Evolutionary conservation across 441 rosid species (phyloP), one percentile per base, ranked within the genome.

Genomic region (Lepidium campestre): DNA sequence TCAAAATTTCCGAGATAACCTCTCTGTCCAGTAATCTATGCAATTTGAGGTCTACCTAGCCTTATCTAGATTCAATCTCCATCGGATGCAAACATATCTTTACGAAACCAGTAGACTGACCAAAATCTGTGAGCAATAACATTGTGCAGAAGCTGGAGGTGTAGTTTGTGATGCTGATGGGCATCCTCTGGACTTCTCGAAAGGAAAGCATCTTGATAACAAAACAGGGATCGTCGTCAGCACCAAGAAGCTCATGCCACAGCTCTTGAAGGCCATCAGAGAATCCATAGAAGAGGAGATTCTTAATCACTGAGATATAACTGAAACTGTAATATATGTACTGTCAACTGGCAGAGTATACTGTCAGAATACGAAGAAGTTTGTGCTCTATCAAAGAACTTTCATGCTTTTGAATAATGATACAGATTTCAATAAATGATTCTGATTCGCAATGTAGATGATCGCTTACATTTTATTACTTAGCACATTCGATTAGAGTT

Each of bases 121-220:
- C 41, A n/a, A 45, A 44, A 10, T 9, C 62, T 70, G 40, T 63
- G 13, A 48, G 20, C 44, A 55, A 31, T 53, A 39, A 66, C 56
- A 46, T 56, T 7, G 40, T 71, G 80, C 90, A 92, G 98, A 92
- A 79, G 98, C 96, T 1, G 98, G 96, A 46, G 97, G 96, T 27
- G 72, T 88, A 32, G 97, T 75, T 25, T 42, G 45, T 1, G 92
- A 92, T 77, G 92, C 84, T 7, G 85, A 85, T 6, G 98, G 97
- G 61, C 78, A 84, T 39, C 82, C 85, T 0, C 77, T 86, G 52
- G 92, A 88, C 76, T 92, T 92, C 75, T 90, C 96, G 0, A 75
- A 25, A 75, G 96, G 96, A 61, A 85, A 82, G 60, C 76, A 70
- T 77, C 86, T 90, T 54, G 84, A 86, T 71, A 74, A 82, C 32